Percentiles rank a stretch among this genome's conserved stretches.
phyloP scores from a whole-genome alignment of 495 filamentous ascomycete genomes.

The Articulospora tetracladia region DNA sequence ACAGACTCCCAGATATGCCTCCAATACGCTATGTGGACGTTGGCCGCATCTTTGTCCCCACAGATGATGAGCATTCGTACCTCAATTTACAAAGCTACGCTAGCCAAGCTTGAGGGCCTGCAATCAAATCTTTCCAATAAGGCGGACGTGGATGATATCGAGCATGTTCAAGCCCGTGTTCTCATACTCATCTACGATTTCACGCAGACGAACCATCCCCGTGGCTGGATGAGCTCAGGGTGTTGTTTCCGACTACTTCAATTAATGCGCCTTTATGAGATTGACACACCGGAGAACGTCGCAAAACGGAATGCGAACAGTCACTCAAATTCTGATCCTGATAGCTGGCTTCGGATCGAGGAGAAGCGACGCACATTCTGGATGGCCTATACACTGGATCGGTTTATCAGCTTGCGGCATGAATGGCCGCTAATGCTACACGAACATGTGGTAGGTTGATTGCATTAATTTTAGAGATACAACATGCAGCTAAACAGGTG shows the following conservation, averaged over 20 bases:
- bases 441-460: conserved; percentile 1
- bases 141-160: not conserved
- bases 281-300: not conserved
- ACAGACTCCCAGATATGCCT: not conserved
- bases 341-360: not conserved
- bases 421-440: not conserved
- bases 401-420: not conserved
- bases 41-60: not conserved
- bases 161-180: conserved; percentile 1
- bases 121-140: not conserved
- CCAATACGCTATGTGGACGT: conserved; percentile 4
- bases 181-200: not conserved
- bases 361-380: conserved; percentile 1
- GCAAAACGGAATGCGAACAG: not conserved
- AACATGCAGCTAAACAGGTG: not conserved
- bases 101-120: not conserved
- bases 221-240: not conserved
- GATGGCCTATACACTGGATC: conserved; percentile 6
- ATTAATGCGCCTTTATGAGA: conserved; percentile 1
- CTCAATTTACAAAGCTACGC: not conserved
- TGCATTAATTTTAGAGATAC: not conserved
- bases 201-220: not conserved
- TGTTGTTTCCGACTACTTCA: not conserved
- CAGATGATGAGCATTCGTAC: not conserved
- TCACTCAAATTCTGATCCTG: not conserved